These are phyloP conservation scores for Asterochloris sp. DNA, from an alignment of 139 green algal species.

Conservation along the genomic window DNA sequence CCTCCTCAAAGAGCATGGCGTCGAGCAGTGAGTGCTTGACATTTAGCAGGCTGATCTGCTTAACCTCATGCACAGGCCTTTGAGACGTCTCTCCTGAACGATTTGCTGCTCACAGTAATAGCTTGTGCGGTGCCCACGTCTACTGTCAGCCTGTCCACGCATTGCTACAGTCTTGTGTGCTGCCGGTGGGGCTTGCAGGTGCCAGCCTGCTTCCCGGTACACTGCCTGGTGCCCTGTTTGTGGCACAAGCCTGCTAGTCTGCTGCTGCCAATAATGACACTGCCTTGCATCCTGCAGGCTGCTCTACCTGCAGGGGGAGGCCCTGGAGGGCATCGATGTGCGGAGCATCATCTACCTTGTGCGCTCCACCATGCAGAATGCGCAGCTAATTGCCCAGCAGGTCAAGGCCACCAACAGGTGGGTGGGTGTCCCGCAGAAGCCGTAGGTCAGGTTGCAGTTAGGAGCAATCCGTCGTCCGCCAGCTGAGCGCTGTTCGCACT, in stretches of 20 bases:
- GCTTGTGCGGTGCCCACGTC: too few species aligned
- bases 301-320: constrained; percentile 37
- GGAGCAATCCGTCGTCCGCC: too few species aligned
- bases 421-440: neutral
- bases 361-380: constrained; percentile 51
- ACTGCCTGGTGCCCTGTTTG: neutral
- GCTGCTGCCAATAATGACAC: neutral
- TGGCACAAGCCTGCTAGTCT: neutral
- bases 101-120: too few species aligned
- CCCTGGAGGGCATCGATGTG: constrained; percentile 38
- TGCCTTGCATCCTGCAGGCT: constrained; percentile 33
- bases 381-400: constrained; percentile 57
- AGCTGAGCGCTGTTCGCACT: too few species aligned
- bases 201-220: too few species aligned
- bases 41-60: neutral
- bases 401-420: constrained; percentile 22
- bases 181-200: too few species aligned
- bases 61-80: neutral
- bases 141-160: too few species aligned
- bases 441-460: too few species aligned
- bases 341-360: constrained; percentile 54
- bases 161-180: too few species aligned
- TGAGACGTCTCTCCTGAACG: neutral
- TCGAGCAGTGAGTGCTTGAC: constrained; percentile 49
- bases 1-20: constrained; percentile 86